Conservation (phyloP, 306 rosid genomes). For the Gastrolobium villosum region DNA sequence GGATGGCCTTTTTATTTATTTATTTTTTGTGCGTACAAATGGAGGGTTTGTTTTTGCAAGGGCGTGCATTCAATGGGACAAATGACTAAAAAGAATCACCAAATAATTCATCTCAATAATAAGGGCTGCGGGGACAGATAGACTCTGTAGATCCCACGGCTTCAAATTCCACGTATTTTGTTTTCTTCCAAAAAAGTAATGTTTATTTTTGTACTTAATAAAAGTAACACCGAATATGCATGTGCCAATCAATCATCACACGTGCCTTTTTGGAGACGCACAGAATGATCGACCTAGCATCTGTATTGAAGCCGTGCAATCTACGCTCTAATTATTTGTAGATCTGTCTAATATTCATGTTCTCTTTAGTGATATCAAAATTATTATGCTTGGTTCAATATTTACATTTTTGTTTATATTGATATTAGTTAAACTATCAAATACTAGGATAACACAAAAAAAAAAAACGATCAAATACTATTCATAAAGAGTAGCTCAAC, state of each 20-base stretch:
- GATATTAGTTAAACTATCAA: no score
- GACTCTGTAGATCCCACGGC: neutral
- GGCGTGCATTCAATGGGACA: neutral
- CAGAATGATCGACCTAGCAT: neutral
- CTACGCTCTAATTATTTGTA: conserved; percentile 42
- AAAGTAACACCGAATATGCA: conserved; percentile 37
- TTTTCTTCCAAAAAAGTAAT: conserved; percentile 28
- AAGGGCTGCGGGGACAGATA: conserved; percentile 6
- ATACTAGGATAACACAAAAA: no score
- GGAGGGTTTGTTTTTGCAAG: neutral
- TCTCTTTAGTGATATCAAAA: no score
- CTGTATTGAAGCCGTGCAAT: conserved; percentile 40
- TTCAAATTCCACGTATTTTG: conserved; percentile 39
- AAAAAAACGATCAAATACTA: no score
- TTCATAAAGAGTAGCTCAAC: no score
- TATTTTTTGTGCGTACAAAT: neutral
- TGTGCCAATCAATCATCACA: conserved; percentile 49
- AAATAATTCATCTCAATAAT: conserved; percentile 36
- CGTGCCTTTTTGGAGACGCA: conserved; percentile 6
- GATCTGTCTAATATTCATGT: no score
- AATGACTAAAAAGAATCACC: conserved; percentile 33
- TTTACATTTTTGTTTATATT: no score
- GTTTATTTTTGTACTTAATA: conserved; percentile 15
- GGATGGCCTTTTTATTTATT: neutral
- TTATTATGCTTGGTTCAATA: no score